Evolutionary conservation across 352 stramenopile species (phyloP), one percentile per base, ranked within the genome.

Genomic region (Phytophthora kernoviae): DNA sequence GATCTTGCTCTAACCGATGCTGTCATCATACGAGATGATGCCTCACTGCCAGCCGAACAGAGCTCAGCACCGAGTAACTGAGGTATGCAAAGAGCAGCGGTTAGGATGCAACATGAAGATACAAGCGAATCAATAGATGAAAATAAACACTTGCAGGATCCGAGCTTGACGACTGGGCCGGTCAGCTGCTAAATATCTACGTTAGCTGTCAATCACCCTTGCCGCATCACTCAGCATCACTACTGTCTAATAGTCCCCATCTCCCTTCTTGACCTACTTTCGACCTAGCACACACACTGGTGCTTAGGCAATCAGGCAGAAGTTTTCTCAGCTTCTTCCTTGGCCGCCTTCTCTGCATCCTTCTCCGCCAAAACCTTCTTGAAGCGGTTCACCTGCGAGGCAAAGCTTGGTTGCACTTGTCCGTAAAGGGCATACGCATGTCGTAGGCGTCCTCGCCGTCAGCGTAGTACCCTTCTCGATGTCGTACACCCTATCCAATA

Each of bases 401-500:
- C 68, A 54, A 96, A 40, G 87, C 87, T 61, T 93, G 83, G 55
- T 88, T 80, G 71, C 85, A 93, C 68, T 96, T 96, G 15, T 96
- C 84, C 42, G 74, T 91, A 77, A 99, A 99, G 12, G 93, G 93
- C 80, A 95, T 95, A 58, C 94, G 83, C 96, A 99, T 99, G 67
- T 99, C 95, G 74, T 99, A 99, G 12, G 96, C 98, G 81, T 99
- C 97, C 77, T 99, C 98, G 53, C 97, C 98, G 75, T 99, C 98
- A 0, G 97, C 98, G 81, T 99, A 99, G 79, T 99, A 99, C 22
- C 95, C 77, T 97, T 97, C 74, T 99, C 98, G 40, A 99, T 96
- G 69, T 99, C 96, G 74, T 99, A 96, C 48, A 99, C 95, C 56
- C 88, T 97, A 42, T 26, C 12, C 48, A 56, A 55, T 9, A 47